phyloP scores from a whole-genome alignment of 2,329 filamentous ascomycete species.

The Akanthomyces lecanii region DNA sequence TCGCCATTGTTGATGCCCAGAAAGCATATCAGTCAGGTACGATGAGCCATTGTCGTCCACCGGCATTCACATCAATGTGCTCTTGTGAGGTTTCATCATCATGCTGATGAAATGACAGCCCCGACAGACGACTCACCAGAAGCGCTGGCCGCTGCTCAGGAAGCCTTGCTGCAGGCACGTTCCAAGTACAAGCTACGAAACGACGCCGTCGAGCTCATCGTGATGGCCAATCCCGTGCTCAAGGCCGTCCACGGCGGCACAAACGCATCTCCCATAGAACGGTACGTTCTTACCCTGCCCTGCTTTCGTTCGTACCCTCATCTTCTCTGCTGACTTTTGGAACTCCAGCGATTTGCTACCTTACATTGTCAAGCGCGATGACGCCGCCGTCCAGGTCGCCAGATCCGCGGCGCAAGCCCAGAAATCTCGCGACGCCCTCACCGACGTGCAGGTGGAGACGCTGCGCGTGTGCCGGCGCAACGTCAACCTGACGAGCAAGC shows the following conservation, averaged over 20 bases:
- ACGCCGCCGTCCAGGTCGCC: slow-evolving; percentile 59
- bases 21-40: slow-evolving; percentile 34
- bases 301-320: too few species aligned
- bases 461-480: slow-evolving; percentile 56
- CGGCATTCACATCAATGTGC: too few species aligned
- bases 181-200: slow-evolving; percentile 66
- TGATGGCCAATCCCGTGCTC: slow-evolving; percentile 70
- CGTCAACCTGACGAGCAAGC: slow-evolving; percentile 54
- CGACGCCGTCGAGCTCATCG: slow-evolving; percentile 62
- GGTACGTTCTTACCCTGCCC: slow-evolving; percentile 43
- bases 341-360: slow-evolving; percentile 60
- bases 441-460: slow-evolving; percentile 54
- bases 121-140: slow-evolving; percentile 40
- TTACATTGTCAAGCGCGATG: slow-evolving; percentile 63
- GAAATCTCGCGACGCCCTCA: slow-evolving; percentile 48
- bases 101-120: slow-evolving; percentile 17
- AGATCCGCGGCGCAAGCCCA: slow-evolving; percentile 52
- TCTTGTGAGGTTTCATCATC: neutral
- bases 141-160: slow-evolving; percentile 55
- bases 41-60: neutral
- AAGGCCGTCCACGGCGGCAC: slow-evolving; percentile 70
- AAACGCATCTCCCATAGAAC: slow-evolving; percentile 61
- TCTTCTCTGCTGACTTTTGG: neutral
- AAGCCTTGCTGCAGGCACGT: slow-evolving; percentile 64
- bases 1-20: slow-evolving; percentile 58